Conservation (phyloP, 306 rosid genomes). For the Ammopiptanthus mongolicus region DNA sequence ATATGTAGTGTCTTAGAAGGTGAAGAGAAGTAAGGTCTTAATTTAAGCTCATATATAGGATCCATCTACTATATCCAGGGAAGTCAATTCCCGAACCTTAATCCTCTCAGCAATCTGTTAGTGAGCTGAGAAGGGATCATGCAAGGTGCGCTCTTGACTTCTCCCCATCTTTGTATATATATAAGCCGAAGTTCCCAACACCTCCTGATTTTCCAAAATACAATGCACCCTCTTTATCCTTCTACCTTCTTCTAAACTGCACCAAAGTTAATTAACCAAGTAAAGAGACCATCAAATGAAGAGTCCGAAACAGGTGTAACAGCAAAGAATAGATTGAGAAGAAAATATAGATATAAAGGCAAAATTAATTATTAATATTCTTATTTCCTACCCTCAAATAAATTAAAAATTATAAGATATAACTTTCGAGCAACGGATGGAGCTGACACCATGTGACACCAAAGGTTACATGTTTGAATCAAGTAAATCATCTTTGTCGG, state of each 20-base stretch:
- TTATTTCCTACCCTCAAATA: background rate
- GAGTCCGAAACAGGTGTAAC: background rate
- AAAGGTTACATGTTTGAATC: too few relatives aligned
- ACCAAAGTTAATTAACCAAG: background rate
- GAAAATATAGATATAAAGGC: too few relatives aligned
- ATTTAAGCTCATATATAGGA: conserved; percentile 32
- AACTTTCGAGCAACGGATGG: too few relatives aligned
- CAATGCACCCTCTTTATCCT: conserved; percentile 27
- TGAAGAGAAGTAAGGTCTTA: conserved; percentile 34
- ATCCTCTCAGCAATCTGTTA: conserved; percentile 29
- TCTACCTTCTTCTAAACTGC: conserved; percentile 47
- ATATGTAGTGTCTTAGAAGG: conserved; percentile 28
- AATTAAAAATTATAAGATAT: too few relatives aligned
- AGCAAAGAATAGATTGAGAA: background rate
- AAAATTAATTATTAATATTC: too few relatives aligned
- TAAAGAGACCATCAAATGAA: background rate
- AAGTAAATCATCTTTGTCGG: too few relatives aligned
- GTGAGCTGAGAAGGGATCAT: conserved; percentile 34
- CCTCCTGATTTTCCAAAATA: conserved; percentile 18
- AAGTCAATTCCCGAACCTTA: conserved; percentile 99
- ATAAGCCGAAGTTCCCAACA: conserved; percentile 37
- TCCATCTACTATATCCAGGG: conserved; percentile 31
- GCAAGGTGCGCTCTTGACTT: conserved; percentile 99
- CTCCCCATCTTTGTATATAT: conserved; percentile 29
- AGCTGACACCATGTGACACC: too few relatives aligned